Evolutionary conservation across 2,329 filamentous ascomycete species (phyloP), one percentile per base, ranked within the genome.

Genomic region (Microthyrium microscopicum): DNA sequence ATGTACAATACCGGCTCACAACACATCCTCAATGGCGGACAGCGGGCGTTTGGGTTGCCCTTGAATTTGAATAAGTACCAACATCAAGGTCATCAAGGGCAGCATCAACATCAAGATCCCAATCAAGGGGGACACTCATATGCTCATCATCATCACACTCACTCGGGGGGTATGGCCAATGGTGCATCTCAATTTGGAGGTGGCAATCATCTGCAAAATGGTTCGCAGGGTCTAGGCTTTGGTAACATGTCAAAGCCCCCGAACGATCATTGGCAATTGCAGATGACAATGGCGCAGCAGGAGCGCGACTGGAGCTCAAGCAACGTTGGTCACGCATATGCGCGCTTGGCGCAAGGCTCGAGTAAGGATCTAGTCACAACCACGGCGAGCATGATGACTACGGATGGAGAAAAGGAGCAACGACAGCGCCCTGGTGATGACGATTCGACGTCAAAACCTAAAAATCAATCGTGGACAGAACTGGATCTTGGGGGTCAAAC

Each of bases 401-500:
- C 58, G 48, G 52, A 66, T 47, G 45, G 61, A 49, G 52, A 66
- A 18, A 59, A 63, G 39, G 67, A 73, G 42, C 66, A 68, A 43
- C 61, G 75, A 45, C 77, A 77, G 46, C 63, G 79, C 35, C 70
- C 79, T 39, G 69, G 70, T 47, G 64, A 69, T 41, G 73, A 74
- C 46, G 44, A 53, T 26, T 50, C 47, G 18, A 49, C 50, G n/a
- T 48, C 53, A 29, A 46, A 36, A 9, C 48, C 56, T 37, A 53
- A 57, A 45, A 59, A 51, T 42, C 79, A 93, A 54, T 78, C 85
- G 47, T 95, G 89, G 89, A 73, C 82, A 53, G 84, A 85, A 42
- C 65, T 98, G 45, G 89, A 98, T 55, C 77, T 95, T 52, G 89
- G 85, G 45, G 89, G 89, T n/a, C 89, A 95, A 59, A 87, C 87